phyloP scores from a whole-genome alignment of 106 monocot genomes.

The Cymbidium sinense region DNA sequence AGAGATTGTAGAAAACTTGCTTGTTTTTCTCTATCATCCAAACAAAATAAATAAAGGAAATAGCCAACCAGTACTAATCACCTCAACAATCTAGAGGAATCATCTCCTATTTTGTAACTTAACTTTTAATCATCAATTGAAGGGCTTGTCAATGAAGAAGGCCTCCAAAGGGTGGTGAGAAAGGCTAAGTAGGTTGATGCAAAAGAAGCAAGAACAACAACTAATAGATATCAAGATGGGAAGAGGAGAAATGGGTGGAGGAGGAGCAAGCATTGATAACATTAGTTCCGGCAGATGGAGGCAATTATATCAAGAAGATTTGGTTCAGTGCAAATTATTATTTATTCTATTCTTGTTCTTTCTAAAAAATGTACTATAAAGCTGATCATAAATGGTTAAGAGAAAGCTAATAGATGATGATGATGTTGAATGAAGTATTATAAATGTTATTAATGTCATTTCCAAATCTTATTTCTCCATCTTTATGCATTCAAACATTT shows the following conservation, averaged over 20 bases:
- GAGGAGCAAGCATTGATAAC: constrained; percentile 42
- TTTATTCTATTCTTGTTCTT: not conserved
- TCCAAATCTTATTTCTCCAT: no score
- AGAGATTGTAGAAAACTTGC: no score
- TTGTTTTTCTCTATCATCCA: no score
- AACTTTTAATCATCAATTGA: constrained; percentile 16
- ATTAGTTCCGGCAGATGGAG: constrained; percentile 23
- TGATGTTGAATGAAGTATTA: no score
- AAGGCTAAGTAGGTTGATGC: not conserved
- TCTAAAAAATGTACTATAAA: not conserved
- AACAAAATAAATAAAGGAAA: constrained; percentile 17
- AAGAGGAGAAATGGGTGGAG: constrained; percentile 42
- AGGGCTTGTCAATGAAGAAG: constrained; percentile 20
- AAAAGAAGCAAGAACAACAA: not conserved
- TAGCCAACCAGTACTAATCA: constrained; percentile 18
- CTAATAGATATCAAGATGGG: not conserved
- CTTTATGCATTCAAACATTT: no score
- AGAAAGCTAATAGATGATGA: no score
- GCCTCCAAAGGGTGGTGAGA: not conserved
- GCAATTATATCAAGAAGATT: constrained; percentile 33
- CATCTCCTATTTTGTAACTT: not conserved
- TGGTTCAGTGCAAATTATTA: constrained; percentile 27
- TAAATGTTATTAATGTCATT: no score
- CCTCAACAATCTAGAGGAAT: not conserved
- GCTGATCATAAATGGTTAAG: no score